These are phyloP conservation scores for Alternaria sp. DNA, from an alignment of 2,329 filamentous ascomycete genomes.

Conservation along the genomic window DNA sequence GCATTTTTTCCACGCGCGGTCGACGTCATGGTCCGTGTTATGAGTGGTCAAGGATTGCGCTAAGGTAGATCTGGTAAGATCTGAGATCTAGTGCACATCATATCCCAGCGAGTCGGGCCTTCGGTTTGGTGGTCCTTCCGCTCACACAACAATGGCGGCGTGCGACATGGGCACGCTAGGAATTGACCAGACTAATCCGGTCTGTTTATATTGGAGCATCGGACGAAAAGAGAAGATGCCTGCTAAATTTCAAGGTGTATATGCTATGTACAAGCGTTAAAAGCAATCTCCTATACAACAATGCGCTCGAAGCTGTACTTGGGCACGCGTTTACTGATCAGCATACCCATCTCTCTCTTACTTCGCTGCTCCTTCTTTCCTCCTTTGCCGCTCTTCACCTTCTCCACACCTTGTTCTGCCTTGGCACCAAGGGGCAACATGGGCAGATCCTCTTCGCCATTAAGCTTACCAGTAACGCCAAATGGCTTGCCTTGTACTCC, in stretches of 20 bases:
- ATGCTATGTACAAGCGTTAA: constrained; percentile 1
- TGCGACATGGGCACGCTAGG: not conserved
- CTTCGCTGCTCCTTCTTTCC: constrained; percentile 77
- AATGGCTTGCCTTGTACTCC: constrained; percentile 57
- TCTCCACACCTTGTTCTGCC: constrained; percentile 58
- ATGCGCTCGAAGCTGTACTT: constrained; percentile 86
- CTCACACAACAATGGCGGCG: not conserved
- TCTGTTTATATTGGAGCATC: not conserved
- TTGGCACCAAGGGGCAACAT: constrained; percentile 79
- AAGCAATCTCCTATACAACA: constrained; percentile 20
- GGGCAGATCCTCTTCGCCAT: constrained; percentile 52
- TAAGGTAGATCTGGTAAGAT: constrained; percentile 3
- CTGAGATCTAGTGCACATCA: constrained; percentile 9
- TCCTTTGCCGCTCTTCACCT: constrained; percentile 67
- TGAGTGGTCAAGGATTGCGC: constrained; percentile 11
- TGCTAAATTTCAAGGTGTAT: not conserved
- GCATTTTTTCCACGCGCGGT: constrained; percentile 5
- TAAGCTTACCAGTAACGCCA: constrained; percentile 50
- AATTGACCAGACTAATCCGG: not conserved
- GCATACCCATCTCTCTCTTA: constrained; percentile 76
- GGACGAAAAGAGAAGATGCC: not conserved
- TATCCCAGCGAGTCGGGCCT: not conserved
- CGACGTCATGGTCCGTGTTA: constrained; percentile 18
- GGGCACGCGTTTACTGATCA: constrained; percentile 81
- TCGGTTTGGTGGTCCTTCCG: not conserved